These are phyloP conservation scores for Phanerodontia chrysosporium DNA, from an alignment of 768 basidiomycete genomes.

Conservation along the genomic window DNA sequence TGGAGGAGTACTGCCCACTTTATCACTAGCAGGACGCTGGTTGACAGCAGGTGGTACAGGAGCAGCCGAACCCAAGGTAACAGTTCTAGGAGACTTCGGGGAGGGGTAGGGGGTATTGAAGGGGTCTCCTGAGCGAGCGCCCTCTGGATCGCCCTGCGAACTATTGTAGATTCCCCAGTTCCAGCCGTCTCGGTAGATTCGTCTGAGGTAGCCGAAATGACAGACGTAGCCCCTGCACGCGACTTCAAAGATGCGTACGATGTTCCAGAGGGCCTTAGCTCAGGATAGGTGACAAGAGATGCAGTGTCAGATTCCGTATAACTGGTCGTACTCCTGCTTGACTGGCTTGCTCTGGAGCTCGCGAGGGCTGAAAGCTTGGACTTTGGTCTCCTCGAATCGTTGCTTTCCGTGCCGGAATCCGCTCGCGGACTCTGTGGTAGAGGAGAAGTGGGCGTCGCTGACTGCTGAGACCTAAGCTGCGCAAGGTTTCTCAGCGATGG, in stretches of 20 bases:
- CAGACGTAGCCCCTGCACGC: slow-evolving; percentile 13
- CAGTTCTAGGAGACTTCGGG: not conserved
- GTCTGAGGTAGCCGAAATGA: not conserved
- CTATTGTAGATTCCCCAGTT: not conserved
- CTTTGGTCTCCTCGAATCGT: slow-evolving; percentile 24
- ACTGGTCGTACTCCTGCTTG: slow-evolving; percentile 49
- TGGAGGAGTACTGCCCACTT: not conserved
- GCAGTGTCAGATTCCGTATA: slow-evolving; percentile 39
- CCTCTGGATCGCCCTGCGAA: not conserved
- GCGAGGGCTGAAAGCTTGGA: slow-evolving; percentile 71
- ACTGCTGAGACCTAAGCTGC: not conserved
- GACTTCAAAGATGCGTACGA: slow-evolving; percentile 37
- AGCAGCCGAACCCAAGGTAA: not conserved
- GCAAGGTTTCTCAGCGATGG: slow-evolving; percentile 1
- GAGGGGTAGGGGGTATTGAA: not conserved
- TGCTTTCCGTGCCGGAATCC: not conserved
- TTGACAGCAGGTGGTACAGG: not conserved
- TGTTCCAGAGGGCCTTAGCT: slow-evolving; percentile 52
- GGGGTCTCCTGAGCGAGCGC: not conserved
- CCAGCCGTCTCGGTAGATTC: not conserved
- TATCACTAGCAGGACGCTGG: not conserved
- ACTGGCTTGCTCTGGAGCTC: slow-evolving; percentile 42
- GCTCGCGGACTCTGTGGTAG: not conserved
- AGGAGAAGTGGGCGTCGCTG: slow-evolving; percentile 2
- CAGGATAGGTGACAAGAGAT: slow-evolving; percentile 70